Conservation (phyloP, 2,329 filamentous ascomycete genomes). For the Colletotrichum endophyticum region DNA sequence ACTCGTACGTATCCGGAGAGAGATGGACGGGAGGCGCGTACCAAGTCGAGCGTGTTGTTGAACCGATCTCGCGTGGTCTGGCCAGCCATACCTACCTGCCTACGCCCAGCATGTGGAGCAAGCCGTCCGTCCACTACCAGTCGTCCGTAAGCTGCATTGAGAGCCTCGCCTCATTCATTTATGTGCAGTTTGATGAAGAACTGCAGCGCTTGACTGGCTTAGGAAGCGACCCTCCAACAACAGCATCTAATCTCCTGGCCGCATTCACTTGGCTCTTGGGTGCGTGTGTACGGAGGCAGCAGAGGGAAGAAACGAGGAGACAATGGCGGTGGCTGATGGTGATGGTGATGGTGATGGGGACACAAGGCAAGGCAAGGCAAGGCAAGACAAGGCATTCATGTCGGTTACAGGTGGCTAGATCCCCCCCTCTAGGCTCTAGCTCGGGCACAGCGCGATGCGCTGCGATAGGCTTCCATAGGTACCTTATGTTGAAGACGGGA, state of each 20-base stretch:
- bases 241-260: conserved; percentile 5
- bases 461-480: background rate
- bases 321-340: background rate
- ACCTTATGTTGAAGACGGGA: too few species aligned
- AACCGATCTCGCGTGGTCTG: background rate
- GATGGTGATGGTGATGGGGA: background rate
- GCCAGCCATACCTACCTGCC: background rate
- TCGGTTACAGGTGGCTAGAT: background rate
- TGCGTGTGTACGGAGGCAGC: background rate
- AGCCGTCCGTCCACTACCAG: background rate
- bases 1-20: background rate
- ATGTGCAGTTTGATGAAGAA: conserved; percentile 16
- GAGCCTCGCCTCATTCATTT: conserved; percentile 2
- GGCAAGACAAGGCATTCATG: background rate
- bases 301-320: background rate
- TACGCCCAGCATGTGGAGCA: background rate
- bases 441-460: background rate
- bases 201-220: background rate
- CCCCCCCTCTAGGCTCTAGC: background rate
- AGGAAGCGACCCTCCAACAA: conserved; percentile 10
- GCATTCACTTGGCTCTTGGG: conserved; percentile 1
- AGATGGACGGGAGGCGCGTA: background rate
- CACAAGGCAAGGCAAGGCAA: background rate
- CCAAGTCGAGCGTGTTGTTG: background rate
- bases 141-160: background rate